Evolutionary conservation across 2,329 filamentous ascomycete species (phyloP), one percentile per base, ranked within the genome.

Genomic region (Ceratocystiopsis sp.): DNA sequence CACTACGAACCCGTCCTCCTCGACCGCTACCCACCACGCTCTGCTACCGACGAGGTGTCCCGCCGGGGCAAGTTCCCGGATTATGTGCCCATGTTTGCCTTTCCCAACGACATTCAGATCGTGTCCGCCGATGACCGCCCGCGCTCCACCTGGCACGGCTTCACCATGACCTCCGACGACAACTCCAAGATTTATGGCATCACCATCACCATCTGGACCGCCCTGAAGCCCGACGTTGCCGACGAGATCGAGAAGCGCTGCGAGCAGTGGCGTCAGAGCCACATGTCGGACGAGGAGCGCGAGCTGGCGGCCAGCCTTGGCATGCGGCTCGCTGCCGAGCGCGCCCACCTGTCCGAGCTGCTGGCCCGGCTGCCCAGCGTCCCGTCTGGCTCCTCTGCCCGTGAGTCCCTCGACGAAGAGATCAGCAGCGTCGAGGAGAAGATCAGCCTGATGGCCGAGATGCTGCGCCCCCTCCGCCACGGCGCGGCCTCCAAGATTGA

Each of bases 11-110:
- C 91, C 9, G 87, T 94, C n/a, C 67, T 98, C 18, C 74, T 98
- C 29, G 91, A 98, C 60, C 75, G 87, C 59, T 96, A 96, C 54
- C 91, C 91, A 9, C 80, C 85, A 15, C 84, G 85, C 57, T 74
- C 76, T 50, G 81, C 85, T 56, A 69, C 77, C 18, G 86, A 94
- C 46, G 87, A 95, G 52, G 61, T 81, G 42, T 75, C 83, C 52
- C 73, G 81, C 54, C 73, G 91, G 55, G 86, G 85, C 43, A 79
- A 74, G 45, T 96, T 98, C 56, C 91, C 91, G 1, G 91, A 98
- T 57, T 98, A 95, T 55, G 85, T 98, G 16, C 91, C 91, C 45
- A 96, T 98, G 91, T 98, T 98, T 61, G 87, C 91, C 43, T 98
- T 96, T 54, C 91, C 91, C 38, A 95, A 96, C 60, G 91, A 98